Percentiles rank a stretch among this genome's conserved stretches.
These are phyloP conservation scores for Trichoderma brevicompactum DNA, from an alignment of 2,329 filamentous ascomycete species.

Conservation along the genomic window DNA sequence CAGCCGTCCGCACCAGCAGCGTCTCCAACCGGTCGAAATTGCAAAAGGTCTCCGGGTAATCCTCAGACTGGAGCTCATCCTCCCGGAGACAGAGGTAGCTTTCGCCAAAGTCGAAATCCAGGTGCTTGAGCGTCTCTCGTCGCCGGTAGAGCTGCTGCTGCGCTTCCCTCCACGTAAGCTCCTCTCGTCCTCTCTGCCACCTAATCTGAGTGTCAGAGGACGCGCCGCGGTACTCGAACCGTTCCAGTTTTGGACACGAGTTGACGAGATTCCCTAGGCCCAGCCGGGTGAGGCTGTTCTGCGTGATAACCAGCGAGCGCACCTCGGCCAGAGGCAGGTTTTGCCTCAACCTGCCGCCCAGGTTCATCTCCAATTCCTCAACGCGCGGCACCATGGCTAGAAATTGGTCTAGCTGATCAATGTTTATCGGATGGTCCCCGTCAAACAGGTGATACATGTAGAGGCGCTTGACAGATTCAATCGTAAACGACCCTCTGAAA, in stretches of 20 bases:
- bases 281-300: not conserved
- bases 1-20: not conserved
- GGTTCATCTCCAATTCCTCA: not conserved
- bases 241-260: not conserved
- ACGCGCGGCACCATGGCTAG: not conserved
- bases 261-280: not conserved
- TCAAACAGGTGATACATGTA: too few relatives aligned
- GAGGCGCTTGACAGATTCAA: not conserved
- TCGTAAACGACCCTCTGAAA: too few relatives aligned
- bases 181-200: not conserved
- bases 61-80: too few relatives aligned
- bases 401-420: not conserved
- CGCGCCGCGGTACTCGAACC: not conserved
- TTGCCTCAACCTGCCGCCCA: too few relatives aligned
- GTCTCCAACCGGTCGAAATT: not conserved
- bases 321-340: not conserved
- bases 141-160: not conserved
- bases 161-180: not conserved
- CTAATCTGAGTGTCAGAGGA: too few relatives aligned
- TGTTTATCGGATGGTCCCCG: too few relatives aligned
- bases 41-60: not conserved
- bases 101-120: not conserved
- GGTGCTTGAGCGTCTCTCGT: not conserved
- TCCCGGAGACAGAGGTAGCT: too few relatives aligned
- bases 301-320: not conserved